phyloP scores from a whole-genome alignment of 73 alveolate species.

The Tetrahymena thermophila region DNA sequence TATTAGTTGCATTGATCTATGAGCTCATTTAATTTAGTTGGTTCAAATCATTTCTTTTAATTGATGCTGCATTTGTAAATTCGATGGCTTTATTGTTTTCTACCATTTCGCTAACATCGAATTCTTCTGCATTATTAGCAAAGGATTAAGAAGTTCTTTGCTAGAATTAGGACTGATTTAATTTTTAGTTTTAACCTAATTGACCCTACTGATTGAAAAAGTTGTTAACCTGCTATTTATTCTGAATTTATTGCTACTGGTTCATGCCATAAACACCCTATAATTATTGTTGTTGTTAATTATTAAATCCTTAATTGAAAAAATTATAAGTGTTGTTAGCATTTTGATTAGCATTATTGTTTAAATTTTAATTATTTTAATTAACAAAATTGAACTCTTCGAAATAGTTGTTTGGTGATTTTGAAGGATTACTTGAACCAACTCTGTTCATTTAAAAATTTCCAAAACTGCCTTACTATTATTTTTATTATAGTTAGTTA shows the following conservation, averaged over 20 bases:
- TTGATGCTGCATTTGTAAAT: not conserved
- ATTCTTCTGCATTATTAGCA: not conserved
- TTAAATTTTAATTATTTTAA: not conserved
- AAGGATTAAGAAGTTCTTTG: not conserved
- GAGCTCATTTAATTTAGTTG: not conserved
- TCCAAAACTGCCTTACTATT: not conserved
- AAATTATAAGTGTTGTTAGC: not conserved
- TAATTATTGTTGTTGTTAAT: not conserved
- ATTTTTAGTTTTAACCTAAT: not conserved
- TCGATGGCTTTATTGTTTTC: not conserved
- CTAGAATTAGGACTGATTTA: not conserved
- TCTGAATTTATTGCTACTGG: not conserved
- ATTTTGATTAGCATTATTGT: not conserved
- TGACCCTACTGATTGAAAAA: not conserved
- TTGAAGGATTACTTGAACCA: not conserved
- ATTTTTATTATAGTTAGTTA: not conserved
- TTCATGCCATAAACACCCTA: not conserved
- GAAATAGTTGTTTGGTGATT: not conserved
- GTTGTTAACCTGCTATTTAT: not conserved
- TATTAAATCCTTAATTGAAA: not conserved
- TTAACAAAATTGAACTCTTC: not conserved
- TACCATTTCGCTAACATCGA: not conserved
- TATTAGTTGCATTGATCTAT: not conserved
- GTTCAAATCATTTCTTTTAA: not conserved
- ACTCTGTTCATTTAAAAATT: not conserved